Base-by-base conservation (phyloP, 2,329 filamentous ascomycete genomes). In the Colletotrichum sp. region DNA sequence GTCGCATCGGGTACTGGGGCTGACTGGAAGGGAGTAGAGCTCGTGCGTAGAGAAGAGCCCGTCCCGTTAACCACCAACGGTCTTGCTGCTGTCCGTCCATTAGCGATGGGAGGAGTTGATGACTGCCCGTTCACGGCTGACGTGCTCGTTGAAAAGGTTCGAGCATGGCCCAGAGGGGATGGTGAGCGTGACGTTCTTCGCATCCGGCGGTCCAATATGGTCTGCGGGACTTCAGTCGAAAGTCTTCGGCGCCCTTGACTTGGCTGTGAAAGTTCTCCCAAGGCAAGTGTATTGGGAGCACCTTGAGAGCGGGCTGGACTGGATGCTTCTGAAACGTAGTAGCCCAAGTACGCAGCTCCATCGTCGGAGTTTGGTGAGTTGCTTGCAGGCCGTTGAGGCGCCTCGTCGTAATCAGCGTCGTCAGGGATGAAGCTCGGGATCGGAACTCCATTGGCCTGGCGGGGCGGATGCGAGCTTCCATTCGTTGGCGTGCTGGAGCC, bases 381-480 rank as follows among this genome's bases (percentile, higher is more conserved):
- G 1, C 86, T 84, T 4, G 82, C 71, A 2, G 85, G 82, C 67
- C 80, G 83, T 71, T 85, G 86, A 5, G 85, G 83, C 6, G 85
- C 84, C 60, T 88, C 87, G 64, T 91, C 90, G 57, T 83, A 85
- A 39, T 89, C 88, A 8, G 84, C 83, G 39, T 91, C 92, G 76
- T 92, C 90, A 1, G 90, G 84, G 55, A 90, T 88, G 78, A 92
- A 92, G 79, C 86, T 91, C 5, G 90, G 89, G 15, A 92, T 88
- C 4, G 88, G 81, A 15, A 89, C 82, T 5, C 89, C 89, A 74
- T 91, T 92, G 24, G 85, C 78, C 71, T 86, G 88, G 39, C 86
- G 85, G 12, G 85, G 76, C 8, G 74, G 64, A 36, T 74, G 68
- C 28, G 64, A 57, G 28, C 49, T 74, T 15, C 59, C 26, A 10